Conservation (phyloP, 768 basidiomycete species). For the Suillus variegatus region DNA sequence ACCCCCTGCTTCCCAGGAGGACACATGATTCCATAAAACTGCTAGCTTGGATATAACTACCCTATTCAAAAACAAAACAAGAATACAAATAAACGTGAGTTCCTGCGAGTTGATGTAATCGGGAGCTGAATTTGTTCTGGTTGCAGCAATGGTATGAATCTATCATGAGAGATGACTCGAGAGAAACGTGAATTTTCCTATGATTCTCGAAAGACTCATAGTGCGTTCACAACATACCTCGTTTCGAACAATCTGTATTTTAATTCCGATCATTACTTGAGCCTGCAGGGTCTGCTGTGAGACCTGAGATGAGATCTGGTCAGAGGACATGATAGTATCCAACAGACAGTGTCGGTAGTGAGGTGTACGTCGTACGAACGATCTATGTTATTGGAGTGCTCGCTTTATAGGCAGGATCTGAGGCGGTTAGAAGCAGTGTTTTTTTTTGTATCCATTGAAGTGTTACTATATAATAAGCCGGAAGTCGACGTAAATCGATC, state of each 20-base stretch:
- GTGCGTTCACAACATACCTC: background rate
- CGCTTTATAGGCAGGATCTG: background rate
- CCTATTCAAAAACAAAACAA: slow-evolving; percentile 21
- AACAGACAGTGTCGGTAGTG: slow-evolving; percentile 9
- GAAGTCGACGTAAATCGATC: background rate
- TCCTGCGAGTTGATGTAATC: background rate
- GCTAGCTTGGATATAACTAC: slow-evolving; percentile 36
- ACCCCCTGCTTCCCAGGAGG: slow-evolving; percentile 2
- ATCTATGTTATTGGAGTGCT: background rate
- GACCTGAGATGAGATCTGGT: slow-evolving; percentile 34
- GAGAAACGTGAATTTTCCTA: background rate
- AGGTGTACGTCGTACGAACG: slow-evolving; percentile 6
- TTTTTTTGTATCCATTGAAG: too few species aligned
- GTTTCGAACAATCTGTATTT: too few species aligned
- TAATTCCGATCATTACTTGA: slow-evolving; percentile 43
- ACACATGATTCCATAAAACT: slow-evolving; percentile 22
- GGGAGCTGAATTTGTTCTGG: background rate
- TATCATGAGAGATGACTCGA: background rate
- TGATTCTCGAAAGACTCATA: background rate
- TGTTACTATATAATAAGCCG: too few species aligned
- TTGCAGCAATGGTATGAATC: background rate
- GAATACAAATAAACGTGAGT: slow-evolving; percentile 25
- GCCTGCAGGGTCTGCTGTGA: slow-evolving; percentile 77
- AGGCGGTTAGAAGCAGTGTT: background rate
- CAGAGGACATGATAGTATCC: slow-evolving; percentile 34